Evolutionary conservation across 805 yeast species (phyloP).

Genomic region (Lachancea thermotolerans): DNA sequence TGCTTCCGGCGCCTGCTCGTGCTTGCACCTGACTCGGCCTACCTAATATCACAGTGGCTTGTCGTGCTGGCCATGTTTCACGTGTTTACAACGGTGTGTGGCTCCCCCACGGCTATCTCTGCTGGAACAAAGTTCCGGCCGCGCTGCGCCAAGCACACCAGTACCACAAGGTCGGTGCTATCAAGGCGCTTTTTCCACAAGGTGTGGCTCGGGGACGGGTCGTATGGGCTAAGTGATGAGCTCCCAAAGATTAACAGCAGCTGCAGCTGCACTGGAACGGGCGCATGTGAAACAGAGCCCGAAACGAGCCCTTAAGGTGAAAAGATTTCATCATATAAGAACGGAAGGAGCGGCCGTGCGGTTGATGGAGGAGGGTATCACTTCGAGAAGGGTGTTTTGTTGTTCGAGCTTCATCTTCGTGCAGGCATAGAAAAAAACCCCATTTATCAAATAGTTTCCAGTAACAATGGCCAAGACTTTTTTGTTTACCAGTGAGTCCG

Average conservation of each 20-base stretch:
- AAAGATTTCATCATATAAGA: not conserved
- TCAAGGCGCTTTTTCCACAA: not conserved
- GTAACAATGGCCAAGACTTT: slow-evolving; percentile 33
- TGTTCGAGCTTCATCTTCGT: not conserved
- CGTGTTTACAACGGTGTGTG: not conserved
- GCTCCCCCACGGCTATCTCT: not conserved
- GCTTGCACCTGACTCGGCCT: not conserved
- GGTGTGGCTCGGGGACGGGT: too few relatives aligned
- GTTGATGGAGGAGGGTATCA: not conserved
- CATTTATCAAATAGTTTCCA: not conserved
- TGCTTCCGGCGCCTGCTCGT: not conserved
- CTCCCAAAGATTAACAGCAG: not conserved
- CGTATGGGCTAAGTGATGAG: not conserved
- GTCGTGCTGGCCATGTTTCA: too few relatives aligned
- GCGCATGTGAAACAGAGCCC: not conserved
- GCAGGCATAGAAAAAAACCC: not conserved
- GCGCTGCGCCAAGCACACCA: not conserved
- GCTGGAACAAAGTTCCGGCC: not conserved
- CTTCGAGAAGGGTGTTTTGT: not conserved
- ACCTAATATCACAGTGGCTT: not conserved
- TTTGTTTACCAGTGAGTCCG: slow-evolving; percentile 79
- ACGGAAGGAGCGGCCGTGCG: not conserved
- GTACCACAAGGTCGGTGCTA: not conserved
- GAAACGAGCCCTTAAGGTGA: not conserved
- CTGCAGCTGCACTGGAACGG: not conserved